Conservation (phyloP, 2,329 filamentous ascomycete genomes). For the Penicillium capsulatum region DNA sequence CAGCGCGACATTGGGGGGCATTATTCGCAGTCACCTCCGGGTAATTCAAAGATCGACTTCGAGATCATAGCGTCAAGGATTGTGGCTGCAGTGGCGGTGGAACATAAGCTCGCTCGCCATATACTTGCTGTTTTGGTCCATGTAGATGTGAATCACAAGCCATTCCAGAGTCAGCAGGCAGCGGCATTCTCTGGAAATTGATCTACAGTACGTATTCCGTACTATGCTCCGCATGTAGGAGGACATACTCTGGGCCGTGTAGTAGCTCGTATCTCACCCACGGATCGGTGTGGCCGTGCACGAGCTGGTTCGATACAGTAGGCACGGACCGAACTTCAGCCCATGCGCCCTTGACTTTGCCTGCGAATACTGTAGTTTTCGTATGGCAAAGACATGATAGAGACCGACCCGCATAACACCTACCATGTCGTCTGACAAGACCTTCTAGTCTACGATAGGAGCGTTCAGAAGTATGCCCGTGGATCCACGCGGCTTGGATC, state of each 20-base stretch:
- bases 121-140: not conserved
- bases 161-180: constrained; percentile 5
- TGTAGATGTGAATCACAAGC: not conserved
- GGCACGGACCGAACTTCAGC: constrained; percentile 2
- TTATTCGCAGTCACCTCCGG: not conserved
- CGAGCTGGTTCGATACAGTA: constrained; percentile 6
- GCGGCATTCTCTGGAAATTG: constrained; percentile 2
- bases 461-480: too few relatives aligned
- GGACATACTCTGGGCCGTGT: too few relatives aligned
- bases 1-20: too few relatives aligned
- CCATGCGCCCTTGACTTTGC: not conserved
- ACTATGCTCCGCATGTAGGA: not conserved
- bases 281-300: constrained; percentile 11
- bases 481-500: too few relatives aligned
- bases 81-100: constrained; percentile 7
- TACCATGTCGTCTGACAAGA: too few relatives aligned
- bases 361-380: too few relatives aligned
- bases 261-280: constrained; percentile 2
- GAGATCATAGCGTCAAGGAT: not conserved
- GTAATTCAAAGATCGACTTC: not conserved
- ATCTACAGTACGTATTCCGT: too few relatives aligned
- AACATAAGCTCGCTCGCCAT: not conserved
- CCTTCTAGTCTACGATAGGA: too few relatives aligned
- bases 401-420: too few relatives aligned
- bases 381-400: too few relatives aligned